phyloP scores from a whole-genome alignment of 2,329 filamentous ascomycete species.

The Xylariaceae sp. region DNA sequence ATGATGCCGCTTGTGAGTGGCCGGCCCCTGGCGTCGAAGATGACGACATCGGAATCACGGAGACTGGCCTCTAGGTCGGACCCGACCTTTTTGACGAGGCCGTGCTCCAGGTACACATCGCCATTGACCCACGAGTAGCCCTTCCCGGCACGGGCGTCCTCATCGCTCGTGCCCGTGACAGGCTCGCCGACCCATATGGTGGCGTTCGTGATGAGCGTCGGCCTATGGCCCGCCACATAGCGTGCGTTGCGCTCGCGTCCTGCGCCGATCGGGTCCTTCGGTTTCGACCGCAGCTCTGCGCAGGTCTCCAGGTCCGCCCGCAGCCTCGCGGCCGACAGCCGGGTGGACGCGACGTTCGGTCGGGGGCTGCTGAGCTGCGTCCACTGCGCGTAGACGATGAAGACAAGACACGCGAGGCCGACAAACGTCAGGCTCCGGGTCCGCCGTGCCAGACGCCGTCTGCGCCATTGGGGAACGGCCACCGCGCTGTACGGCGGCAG shows the following conservation, averaged over 20 bases:
- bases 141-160: slow-evolving; percentile 49
- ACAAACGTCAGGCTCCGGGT: slow-evolving; percentile 36
- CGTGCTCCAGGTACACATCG: slow-evolving; percentile 55
- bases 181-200: slow-evolving; percentile 61
- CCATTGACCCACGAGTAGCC: slow-evolving; percentile 52
- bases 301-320: slow-evolving; percentile 48
- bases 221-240: slow-evolving; percentile 48
- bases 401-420: slow-evolving; percentile 38
- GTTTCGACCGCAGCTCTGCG: slow-evolving; percentile 44
- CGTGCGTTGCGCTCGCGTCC: slow-evolving; percentile 54
- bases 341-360: slow-evolving; percentile 10
- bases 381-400: slow-evolving; percentile 45
- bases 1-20: slow-evolving; percentile 60
- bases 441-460: slow-evolving; percentile 30
- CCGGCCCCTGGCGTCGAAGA: slow-evolving; percentile 53
- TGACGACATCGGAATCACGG: slow-evolving; percentile 38
- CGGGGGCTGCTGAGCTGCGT: slow-evolving; percentile 26
- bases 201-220: slow-evolving; percentile 59
- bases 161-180: slow-evolving; percentile 37
- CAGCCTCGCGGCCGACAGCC: slow-evolving; percentile 45
- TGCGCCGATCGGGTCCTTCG: slow-evolving; percentile 45
- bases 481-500: slow-evolving; percentile 38
- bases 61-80: slow-evolving; percentile 20
- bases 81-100: slow-evolving; percentile 50
- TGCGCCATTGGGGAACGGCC: slow-evolving; percentile 18